Evolutionary conservation across 2,329 filamentous ascomycete genomes (phyloP).

Genomic region (Verticillium tricorpus): DNA sequence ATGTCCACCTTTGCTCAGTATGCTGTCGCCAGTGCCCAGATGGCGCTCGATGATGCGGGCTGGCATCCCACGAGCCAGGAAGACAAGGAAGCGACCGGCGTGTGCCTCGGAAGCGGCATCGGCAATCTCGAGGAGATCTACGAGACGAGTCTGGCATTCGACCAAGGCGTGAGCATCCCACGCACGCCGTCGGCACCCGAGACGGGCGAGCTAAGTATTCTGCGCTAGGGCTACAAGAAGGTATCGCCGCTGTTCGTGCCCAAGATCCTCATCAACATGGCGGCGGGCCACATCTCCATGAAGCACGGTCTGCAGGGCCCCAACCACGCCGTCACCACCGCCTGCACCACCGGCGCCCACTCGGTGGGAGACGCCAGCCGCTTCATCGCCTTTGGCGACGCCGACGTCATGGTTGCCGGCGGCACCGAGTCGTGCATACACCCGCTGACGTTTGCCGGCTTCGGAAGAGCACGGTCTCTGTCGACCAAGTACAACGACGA

Average conservation of each 20-base stretch:
- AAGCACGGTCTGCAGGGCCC: constrained; percentile 84
- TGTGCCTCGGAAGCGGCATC: constrained; percentile 92
- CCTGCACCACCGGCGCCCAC: constrained; percentile 94
- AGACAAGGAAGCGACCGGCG: constrained; percentile 73
- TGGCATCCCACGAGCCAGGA: constrained; percentile 62
- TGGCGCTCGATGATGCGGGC: constrained; percentile 78
- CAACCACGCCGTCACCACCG: constrained; percentile 88
- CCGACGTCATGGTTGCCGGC: constrained; percentile 93
- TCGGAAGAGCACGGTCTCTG: constrained; percentile 80
- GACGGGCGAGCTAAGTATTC: constrained; percentile 11
- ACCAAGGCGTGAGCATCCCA: constrained; percentile 56
- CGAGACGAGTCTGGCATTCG: constrained; percentile 72
- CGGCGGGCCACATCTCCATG: constrained; percentile 93
- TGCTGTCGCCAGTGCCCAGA: constrained; percentile 78
- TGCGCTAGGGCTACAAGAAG: constrained; percentile 75
- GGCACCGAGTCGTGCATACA: constrained; percentile 95
- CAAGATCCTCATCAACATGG: constrained; percentile 88
- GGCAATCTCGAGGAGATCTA: constrained; percentile 92
- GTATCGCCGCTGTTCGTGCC: constrained; percentile 93
- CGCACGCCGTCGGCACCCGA: constrained; percentile 6
- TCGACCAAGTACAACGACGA: constrained; percentile 74
- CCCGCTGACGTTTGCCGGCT: constrained; percentile 86
- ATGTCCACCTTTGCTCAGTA: constrained; percentile 94
- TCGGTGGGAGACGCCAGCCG: constrained; percentile 91
- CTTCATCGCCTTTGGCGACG: constrained; percentile 86